Evolutionary conservation across 106 monocot species (phyloP), one percentile per base, ranked within the genome.

Genomic region (Dendrobium nobile): DNA sequence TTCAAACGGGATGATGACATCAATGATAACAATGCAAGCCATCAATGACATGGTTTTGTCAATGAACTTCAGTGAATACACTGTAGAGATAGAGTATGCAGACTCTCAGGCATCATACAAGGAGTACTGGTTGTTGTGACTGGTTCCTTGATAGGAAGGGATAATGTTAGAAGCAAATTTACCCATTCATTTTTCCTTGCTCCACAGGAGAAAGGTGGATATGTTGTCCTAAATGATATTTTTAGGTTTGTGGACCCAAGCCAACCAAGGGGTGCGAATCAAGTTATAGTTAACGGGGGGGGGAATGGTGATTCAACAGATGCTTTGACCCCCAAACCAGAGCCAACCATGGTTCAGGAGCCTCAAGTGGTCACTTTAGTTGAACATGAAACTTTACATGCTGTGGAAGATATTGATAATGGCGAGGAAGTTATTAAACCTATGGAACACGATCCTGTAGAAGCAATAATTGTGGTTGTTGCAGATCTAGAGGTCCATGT

Each of bases 161-260:
- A 92, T 28, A 86, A 82, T 41, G 20, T 86, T 10, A 24, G 64
- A 7, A 45, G 81, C 43, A 88, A 83, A n/a, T 95, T 95, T 78
- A 75, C 82, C 37, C 92, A 95, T 79, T 84, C 92, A 68, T 95
- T 95, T 83, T 95, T 91, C 73, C 90, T 95, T 79, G 92, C 95
- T 40, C 95, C 89, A 7, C 90, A 92, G 67, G 92, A 90, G 9
- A 89, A 68, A 47, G 88, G 88, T 67, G 89, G 86, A 77, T 95
- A 83, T 79, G 92, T 92, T 81, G 91, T 95, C 26, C 81, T 89
- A 9, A 95, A 90, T 79, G 95, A 95, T 80, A 76, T 91, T 44
- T 87, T 92, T 73, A 84, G 86, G 72, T 87, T 86, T 79, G 74
- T 87, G 51, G 84, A 82, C 72, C 74, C 82, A 44, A 75, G 31